These are phyloP conservation scores for Psophocarpus tetragonolobus DNA, from an alignment of 306 rosid genomes.

Conservation along the genomic window DNA sequence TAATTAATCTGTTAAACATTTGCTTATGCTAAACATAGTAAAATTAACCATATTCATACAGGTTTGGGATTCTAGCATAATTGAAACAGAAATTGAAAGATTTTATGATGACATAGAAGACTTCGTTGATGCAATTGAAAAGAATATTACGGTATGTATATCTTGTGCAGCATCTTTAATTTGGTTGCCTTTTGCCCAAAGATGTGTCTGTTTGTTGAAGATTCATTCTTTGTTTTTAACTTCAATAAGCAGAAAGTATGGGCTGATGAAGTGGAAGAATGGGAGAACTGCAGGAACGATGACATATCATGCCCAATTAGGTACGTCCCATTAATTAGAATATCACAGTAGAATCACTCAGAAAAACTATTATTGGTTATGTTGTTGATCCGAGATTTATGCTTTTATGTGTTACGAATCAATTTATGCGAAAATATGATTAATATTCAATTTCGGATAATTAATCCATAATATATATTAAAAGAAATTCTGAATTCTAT, in stretches of 20 bases:
- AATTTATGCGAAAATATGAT: too few relatives aligned
- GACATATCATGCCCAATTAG: conserved; percentile 58
- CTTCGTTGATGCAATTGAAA: conserved; percentile 54
- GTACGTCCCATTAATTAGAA: conserved; percentile 50
- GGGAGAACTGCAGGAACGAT: conserved; percentile 66
- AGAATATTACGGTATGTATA: conserved; percentile 64
- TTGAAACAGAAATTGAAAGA: conserved; percentile 67
- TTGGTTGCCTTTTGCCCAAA: too few relatives aligned
- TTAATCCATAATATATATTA: too few relatives aligned
- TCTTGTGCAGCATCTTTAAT: too few relatives aligned
- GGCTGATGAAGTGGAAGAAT: conserved; percentile 60
- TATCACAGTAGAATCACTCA: too few relatives aligned
- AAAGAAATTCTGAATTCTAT: too few relatives aligned
- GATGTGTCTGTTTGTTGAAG: too few relatives aligned
- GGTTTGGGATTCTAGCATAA: conserved; percentile 81
- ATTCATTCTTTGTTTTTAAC: not conserved
- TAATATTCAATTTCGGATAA: too few relatives aligned
- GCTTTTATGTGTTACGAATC: too few relatives aligned
- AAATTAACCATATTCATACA: not conserved
- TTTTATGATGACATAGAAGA: conserved; percentile 50
- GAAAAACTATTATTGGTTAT: too few relatives aligned
- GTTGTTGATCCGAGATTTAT: too few relatives aligned
- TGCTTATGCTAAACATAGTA: not conserved
- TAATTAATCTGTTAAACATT: not conserved
- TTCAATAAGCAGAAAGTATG: conserved; percentile 57